Conservation (phyloP, 805 yeast species). For the Candida koratica region DNA sequence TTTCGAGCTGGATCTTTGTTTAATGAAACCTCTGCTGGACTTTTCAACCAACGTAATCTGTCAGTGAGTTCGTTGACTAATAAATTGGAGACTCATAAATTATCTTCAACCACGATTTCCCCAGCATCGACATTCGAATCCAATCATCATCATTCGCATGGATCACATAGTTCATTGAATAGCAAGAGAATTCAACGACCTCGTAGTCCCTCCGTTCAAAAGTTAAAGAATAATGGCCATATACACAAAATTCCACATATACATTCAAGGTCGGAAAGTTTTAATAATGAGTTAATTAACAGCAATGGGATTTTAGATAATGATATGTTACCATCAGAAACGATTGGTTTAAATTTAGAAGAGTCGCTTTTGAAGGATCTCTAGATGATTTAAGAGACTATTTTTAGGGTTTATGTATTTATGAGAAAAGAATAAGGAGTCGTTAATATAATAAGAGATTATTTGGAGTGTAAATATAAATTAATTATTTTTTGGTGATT, state of each 20-base stretch:
- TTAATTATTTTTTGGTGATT: too few species aligned
- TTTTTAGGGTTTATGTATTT: too few species aligned
- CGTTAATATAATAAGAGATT: too few species aligned
- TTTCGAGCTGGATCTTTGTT: constrained; percentile 12
- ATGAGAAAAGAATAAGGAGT: too few species aligned
- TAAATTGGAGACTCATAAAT: constrained; percentile 25
- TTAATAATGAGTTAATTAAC: constrained; percentile 9
- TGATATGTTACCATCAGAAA: constrained; percentile 13
- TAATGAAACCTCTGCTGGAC: constrained; percentile 4
- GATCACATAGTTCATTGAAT: not conserved
- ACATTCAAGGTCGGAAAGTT: constrained; percentile 8
- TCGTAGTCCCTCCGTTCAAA: constrained; percentile 16
- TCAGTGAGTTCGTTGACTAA: constrained; percentile 23
- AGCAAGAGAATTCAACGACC: constrained; percentile 11
- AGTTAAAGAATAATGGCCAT: constrained; percentile 18
- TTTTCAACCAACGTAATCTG: constrained; percentile 12
- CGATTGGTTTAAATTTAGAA: constrained; percentile 10
- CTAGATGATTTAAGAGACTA: too few species aligned
- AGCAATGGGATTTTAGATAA: constrained; percentile 5
- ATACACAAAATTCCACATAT: constrained; percentile 18
- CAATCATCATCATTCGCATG: constrained; percentile 1
- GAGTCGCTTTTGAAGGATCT: constrained; percentile 5
- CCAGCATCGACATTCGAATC: constrained; percentile 10
- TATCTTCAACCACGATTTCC: constrained; percentile 19
- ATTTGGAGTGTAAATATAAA: too few species aligned